Evolutionary conservation across 352 stramenopile species (phyloP).

Genomic region (Pythium rhizo-oryzae): DNA sequence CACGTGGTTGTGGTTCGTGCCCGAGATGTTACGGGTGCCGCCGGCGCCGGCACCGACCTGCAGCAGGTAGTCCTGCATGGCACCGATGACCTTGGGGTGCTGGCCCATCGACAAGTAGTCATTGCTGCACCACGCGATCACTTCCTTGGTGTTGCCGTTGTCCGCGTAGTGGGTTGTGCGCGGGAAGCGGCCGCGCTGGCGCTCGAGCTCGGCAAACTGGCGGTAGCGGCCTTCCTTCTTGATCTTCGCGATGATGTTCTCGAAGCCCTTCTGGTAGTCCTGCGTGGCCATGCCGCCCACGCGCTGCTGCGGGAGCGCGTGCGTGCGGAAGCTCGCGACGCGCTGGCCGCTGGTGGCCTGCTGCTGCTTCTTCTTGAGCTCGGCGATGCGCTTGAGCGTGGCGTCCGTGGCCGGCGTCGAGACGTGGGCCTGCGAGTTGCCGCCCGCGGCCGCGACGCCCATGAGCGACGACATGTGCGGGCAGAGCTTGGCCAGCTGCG

Average conservation of each 20-base stretch:
- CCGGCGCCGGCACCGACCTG: constrained; percentile 83
- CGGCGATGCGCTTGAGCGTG: constrained; percentile 71
- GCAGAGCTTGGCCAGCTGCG: constrained; percentile 83
- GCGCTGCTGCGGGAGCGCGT: constrained; percentile 54
- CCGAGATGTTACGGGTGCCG: constrained; percentile 90
- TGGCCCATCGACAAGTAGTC: constrained; percentile 93
- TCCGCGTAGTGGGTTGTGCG: constrained; percentile 74
- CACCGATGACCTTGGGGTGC: constrained; percentile 81
- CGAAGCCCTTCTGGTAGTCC: constrained; percentile 77
- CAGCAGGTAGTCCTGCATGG: constrained; percentile 84
- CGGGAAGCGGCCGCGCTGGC: constrained; percentile 85
- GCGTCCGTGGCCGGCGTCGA: constrained; percentile 56
- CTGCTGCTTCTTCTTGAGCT: constrained; percentile 76
- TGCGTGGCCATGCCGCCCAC: constrained; percentile 58
- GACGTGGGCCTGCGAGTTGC: constrained; percentile 64
- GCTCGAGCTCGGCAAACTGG: constrained; percentile 86
- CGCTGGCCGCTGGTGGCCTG: constrained; percentile 54
- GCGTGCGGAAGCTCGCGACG: constrained; percentile 59
- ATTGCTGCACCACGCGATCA: constrained; percentile 91
- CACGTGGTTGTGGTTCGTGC: constrained; percentile 92
- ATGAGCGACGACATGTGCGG: constrained; percentile 88
- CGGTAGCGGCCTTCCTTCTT: constrained; percentile 89
- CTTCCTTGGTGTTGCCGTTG: constrained; percentile 74
- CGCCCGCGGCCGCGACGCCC: constrained; percentile 50
- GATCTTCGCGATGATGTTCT: constrained; percentile 77